phyloP scores from a whole-genome alignment of 257 asterid species.

The Ligustrum vulgare region DNA sequence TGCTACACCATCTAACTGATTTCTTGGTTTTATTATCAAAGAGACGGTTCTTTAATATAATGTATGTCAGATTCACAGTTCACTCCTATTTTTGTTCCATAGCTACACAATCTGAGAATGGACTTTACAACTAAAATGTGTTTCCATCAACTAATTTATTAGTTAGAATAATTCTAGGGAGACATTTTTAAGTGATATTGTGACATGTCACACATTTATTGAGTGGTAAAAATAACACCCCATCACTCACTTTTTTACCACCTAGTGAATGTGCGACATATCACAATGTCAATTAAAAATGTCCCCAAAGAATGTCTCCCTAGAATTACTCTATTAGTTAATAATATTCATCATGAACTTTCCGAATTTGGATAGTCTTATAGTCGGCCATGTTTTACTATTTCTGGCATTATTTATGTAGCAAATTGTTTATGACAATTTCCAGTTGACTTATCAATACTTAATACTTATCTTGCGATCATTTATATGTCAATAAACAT shows the following conservation, averaged over 20 bases:
- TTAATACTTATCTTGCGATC: neutral
- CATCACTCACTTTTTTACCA: no score
- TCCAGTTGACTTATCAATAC: conserved; percentile 1
- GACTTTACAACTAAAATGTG: neutral
- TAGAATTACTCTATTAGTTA: no score
- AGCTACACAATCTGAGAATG: neutral
- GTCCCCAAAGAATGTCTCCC: no score
- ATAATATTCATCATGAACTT: neutral
- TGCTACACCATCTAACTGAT: neutral
- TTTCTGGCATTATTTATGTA: neutral
- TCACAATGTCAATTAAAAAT: no score
- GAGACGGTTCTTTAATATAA: neutral
- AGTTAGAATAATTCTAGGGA: no score
- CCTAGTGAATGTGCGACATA: no score
- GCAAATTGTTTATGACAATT: neutral
- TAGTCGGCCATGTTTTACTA: conserved; percentile 14
- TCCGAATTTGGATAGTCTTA: neutral
- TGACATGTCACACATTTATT: no score
- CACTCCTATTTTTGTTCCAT: neutral
- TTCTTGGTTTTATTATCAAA: neutral
- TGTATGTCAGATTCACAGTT: neutral
- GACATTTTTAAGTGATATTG: no score
- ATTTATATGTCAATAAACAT: neutral
- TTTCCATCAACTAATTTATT: neutral
- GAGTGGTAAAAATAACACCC: no score